Evolutionary conservation across 129 eudicot genomes (phyloP).

Genomic region (Deinandra increscens): DNA sequence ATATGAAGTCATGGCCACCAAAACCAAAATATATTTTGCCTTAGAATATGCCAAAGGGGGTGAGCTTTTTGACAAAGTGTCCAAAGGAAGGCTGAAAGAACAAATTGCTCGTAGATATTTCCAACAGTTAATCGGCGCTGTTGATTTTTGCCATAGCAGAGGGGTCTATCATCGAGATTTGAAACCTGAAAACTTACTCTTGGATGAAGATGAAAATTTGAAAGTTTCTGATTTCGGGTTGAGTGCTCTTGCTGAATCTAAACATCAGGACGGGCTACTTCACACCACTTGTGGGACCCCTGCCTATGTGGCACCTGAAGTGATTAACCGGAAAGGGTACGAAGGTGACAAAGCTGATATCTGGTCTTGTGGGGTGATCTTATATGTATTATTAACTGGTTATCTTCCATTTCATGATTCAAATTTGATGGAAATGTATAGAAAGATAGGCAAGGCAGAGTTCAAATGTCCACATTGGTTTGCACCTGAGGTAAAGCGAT

Average conservation of each 20-base stretch:
- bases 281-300: constrained; percentile 96
- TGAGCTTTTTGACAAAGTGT: constrained; percentile 79
- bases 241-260: constrained; percentile 79
- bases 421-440: constrained; percentile 87
- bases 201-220: constrained; percentile 72
- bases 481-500: constrained; percentile 45
- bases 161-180: constrained; percentile 90
- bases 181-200: constrained; percentile 78
- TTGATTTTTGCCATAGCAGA: constrained; percentile 85
- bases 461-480: constrained; percentile 73
- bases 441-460: constrained; percentile 80
- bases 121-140: constrained; percentile 64
- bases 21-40: constrained; percentile 72
- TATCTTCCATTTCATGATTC: constrained; percentile 84
- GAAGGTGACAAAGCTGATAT: constrained; percentile 69
- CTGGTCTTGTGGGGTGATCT: constrained; percentile 83
- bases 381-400: constrained; percentile 69
- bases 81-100: constrained; percentile 70
- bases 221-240: constrained; percentile 90
- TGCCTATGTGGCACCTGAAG: constrained; percentile 90
- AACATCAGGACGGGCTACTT: constrained; percentile 70
- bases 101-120: constrained; percentile 74
- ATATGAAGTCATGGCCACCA: constrained; percentile 88
- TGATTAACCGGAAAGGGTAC: constrained; percentile 56
- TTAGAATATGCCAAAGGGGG: constrained; percentile 84